Evolutionary conservation across 805 yeast species (phyloP), one percentile per base, ranked within the genome.

Genomic region (Candida tallmaniae): DNA sequence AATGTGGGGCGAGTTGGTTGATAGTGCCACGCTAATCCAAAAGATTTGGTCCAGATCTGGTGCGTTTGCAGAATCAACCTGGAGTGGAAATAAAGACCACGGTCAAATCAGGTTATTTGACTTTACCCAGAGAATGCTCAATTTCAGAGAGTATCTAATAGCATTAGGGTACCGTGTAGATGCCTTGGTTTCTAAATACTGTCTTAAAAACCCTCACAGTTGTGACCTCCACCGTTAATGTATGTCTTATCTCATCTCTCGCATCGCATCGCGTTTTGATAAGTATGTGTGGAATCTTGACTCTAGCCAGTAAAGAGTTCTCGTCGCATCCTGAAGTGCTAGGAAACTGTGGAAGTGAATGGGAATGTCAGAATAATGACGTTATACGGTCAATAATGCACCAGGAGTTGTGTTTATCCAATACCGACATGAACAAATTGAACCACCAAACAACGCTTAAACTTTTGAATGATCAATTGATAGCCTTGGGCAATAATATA

Each of bases 11-110:
- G 71, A 66, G 40, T 65, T 59, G 43, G 56, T 45, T 4, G 70
- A 65, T 34, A 45, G 52, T 6, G 35, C 47, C 2, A 58, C 54
- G 10, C 42, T 63, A 10, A 55, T 58, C 8, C 37, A 36, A 6
- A 58, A 52, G 39, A 35, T 62, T 17, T 66, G 72, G 70, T 67
- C 70, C 5, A 45, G 71, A 31, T 40, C 65, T 3, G 68, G 68
- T 5, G 67, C 71, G 5, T 50, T 62, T 19, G 70, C 66, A 1
- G 72, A 66, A 45, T 41, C 48, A 8, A 48, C 58, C 2, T 66
- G 71, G 71, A 58, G 65, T 33, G 69, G 70, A 3, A 64, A 64
- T 46, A 52, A 52, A 37, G 55, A 58, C 31, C 39, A 36, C 18
- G 68, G 67, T 6, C 29, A 40, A 23, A 44, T 45, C 24, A 46